A percentile compares a stretch with the other conserved stretches of the same genome.
Evolutionary conservation across 345 rosid species (phyloP).

Genomic region (Psidium friedrichsthalianum): DNA sequence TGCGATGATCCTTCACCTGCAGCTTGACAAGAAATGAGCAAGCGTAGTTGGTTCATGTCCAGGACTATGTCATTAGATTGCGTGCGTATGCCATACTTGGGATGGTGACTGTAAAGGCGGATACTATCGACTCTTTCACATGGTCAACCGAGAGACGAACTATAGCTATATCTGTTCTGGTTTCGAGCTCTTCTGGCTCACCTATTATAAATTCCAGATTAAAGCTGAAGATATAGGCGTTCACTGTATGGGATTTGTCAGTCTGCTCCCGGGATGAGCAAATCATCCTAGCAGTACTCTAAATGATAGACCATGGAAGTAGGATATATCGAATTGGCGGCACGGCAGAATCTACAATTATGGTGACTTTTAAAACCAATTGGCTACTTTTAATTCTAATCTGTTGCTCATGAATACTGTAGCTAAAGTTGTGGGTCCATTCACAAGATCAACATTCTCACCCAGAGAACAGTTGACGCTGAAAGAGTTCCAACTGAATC

Average conservation of each 20-base stretch:
- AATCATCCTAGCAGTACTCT: neutral
- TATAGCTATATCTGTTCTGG: neutral
- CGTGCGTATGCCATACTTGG: neutral
- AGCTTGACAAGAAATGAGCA: neutral
- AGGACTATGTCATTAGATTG: neutral
- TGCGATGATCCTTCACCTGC: neutral
- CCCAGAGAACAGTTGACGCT: neutral
- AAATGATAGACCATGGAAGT: neutral
- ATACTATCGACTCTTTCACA: neutral
- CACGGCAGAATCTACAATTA: neutral
- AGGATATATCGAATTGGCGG: neutral
- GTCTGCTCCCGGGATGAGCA: neutral
- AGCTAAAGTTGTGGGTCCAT: neutral
- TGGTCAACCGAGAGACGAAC: neutral
- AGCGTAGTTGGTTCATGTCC: neutral
- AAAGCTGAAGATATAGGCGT: neutral
- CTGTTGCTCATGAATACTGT: neutral
- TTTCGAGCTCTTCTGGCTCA: neutral
- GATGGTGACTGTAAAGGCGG: neutral
- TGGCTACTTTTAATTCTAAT: neutral
- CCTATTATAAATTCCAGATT: neutral
- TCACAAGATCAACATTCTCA: neutral
- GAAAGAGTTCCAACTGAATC: neutral
- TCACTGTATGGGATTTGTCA: neutral
- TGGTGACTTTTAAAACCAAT: neutral